phyloP scores from a whole-genome alignment of 768 basidiomycete genomes.

The Rubroboletus satanas region DNA sequence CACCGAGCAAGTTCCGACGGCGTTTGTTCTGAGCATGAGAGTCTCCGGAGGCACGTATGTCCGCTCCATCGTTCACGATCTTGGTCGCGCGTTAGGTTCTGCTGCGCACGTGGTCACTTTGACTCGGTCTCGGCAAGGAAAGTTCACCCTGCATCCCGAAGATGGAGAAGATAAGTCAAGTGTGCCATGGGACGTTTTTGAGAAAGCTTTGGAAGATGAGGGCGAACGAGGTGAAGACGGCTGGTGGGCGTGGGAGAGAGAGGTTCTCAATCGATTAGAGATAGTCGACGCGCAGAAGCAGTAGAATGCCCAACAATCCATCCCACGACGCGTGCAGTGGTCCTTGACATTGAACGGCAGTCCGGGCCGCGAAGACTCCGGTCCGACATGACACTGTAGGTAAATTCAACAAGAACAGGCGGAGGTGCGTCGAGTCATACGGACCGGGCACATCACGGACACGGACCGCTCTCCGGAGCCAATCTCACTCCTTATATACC shows the following conservation, averaged over 20 bases:
- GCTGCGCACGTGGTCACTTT: constrained; percentile 93
- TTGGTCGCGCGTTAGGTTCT: constrained; percentile 77
- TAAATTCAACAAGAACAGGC: too few species aligned
- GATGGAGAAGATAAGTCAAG: constrained; percentile 57
- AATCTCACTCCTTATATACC: constrained; percentile 11
- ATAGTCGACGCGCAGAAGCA: constrained; percentile 39
- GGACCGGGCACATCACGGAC: too few species aligned
- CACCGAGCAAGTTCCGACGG: constrained; percentile 50
- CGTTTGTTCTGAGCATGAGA: constrained; percentile 86
- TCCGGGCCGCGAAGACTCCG: background rate
- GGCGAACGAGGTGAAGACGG: constrained; percentile 65
- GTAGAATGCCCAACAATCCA: constrained; percentile 1
- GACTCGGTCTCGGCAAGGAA: constrained; percentile 84
- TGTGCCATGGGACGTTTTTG: constrained; percentile 72
- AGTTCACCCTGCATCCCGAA: constrained; percentile 54
- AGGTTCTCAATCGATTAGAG: constrained; percentile 65
- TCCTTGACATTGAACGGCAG: background rate
- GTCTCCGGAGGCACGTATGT: constrained; percentile 98
- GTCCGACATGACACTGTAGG: too few species aligned
- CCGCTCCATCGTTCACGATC: constrained; percentile 90
- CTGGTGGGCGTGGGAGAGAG: constrained; percentile 77
- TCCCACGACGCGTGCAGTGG: background rate
- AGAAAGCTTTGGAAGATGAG: constrained; percentile 48
- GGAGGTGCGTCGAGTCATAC: too few species aligned
- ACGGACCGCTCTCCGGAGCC: constrained; percentile 10